Base-by-base conservation (phyloP, 164 flowering plant genomes). In the Nymphaea colorata region DNA sequence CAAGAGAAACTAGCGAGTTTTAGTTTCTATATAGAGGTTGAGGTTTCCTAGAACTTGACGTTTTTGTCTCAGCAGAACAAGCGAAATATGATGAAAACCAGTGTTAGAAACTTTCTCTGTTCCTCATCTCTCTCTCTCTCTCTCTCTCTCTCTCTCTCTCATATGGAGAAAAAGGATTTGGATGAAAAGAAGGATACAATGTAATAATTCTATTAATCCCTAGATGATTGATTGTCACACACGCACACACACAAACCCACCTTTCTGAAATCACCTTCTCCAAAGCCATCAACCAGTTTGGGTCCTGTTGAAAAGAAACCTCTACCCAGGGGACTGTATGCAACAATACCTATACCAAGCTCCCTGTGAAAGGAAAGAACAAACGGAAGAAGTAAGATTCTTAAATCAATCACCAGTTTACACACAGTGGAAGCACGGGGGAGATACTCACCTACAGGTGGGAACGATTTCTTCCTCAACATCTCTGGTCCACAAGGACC, bases 291-390 rank as follows among this genome's bases (percentile, higher is more conserved):
- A 36, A 80, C 67, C 41, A 83, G 2, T 70, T 78, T 78, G 11
- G 82, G 74, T 12, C 87, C 89, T 7, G 69, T 73, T 0, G 89
- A 77, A 41, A 86, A 51, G 74, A 86, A 85, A 2, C 91, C 89
- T 14, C 83, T 68, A 43, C 87, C 88, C 2, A 86, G 68, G 62
- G 87, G 91, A 66, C 85, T 78, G 64, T 81, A 86, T 8, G 88
- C 73, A 69, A 86, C 88, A 66, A 86, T 83, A 2, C 87, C 88
- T 44, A 84, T 84, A 12, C 88, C 90, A 57, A 75, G 77, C 43
- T 75, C 77, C 42, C 72, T 75, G 69, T 61, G 8, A 53, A 10
- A 41, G 11, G 4, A 4, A 16, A 62, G 6, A 25, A 64, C 7
- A 68, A 55, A 62, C 45, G 47, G 51, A n/a, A 71, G 68, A 43